phyloP scores from a whole-genome alignment of 164 flowering plant genomes.

The Chloranthus sessilifolius region DNA sequence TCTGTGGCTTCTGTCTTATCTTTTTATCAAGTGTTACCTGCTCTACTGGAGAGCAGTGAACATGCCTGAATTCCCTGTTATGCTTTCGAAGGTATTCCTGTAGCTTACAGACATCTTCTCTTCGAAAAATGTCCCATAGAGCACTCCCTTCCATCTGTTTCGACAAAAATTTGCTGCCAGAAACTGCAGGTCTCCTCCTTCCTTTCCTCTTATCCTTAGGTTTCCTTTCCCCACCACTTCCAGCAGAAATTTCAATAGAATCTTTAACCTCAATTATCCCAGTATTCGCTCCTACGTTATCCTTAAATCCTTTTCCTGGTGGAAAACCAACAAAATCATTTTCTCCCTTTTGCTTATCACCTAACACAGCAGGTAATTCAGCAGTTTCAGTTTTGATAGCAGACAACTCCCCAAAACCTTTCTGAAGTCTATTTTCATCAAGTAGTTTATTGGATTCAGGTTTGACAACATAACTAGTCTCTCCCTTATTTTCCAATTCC shows the following conservation, averaged over 20 bases:
- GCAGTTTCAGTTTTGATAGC: neutral
- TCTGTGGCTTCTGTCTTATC: no score
- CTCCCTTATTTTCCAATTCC: no score
- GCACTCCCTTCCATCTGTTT: constrained; percentile 39
- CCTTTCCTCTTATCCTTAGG: neutral
- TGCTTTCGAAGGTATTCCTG: constrained; percentile 23
- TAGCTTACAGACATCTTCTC: constrained; percentile 45
- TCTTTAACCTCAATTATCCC: neutral
- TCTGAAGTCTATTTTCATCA: neutral
- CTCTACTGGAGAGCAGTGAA: constrained; percentile 12
- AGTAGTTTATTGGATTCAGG: neutral
- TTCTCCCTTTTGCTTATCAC: neutral
- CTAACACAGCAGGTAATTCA: neutral
- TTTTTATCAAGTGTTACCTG: constrained; percentile 11
- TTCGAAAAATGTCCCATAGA: constrained; percentile 66
- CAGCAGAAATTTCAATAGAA: neutral
- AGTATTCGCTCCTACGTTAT: neutral
- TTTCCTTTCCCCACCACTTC: neutral
- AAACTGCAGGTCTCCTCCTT: neutral
- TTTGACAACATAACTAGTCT: no score
- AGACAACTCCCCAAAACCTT: neutral
- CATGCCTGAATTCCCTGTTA: constrained; percentile 15
- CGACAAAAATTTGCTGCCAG: neutral
- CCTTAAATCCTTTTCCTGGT: neutral
- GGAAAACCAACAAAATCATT: constrained; percentile 1